These are phyloP conservation scores for Eutrema heterophyllum DNA, from an alignment of 345 rosid species.

Conservation along the genomic window DNA sequence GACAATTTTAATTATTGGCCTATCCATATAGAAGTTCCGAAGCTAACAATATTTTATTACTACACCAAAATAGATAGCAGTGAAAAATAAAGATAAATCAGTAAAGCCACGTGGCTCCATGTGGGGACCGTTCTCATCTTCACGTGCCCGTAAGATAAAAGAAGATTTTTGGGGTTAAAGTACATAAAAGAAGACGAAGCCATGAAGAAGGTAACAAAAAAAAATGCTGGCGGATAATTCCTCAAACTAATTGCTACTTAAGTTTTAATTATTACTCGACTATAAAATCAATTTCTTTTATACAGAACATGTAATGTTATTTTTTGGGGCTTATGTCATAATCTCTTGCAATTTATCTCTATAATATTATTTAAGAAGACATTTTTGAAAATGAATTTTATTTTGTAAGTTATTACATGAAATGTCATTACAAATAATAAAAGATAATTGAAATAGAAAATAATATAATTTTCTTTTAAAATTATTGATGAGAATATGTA, in stretches of 20 bases:
- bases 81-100: neutral
- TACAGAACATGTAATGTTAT: neutral
- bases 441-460: too few species aligned
- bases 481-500: too few species aligned
- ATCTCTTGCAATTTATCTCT: neutral
- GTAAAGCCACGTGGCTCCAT: constrained; percentile 29
- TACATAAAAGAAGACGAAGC: constrained; percentile 2
- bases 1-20: constrained; percentile 24
- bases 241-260: neutral
- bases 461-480: too few species aligned
- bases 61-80: neutral
- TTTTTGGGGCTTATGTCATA: neutral
- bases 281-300: neutral
- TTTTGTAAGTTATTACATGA: too few species aligned
- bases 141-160: constrained; percentile 19
- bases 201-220: neutral
- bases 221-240: neutral
- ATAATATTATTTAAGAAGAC: too few species aligned
- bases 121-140: constrained; percentile 21
- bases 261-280: neutral
- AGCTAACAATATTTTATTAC: constrained; percentile 1
- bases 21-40: constrained; percentile 12
- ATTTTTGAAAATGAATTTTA: too few species aligned
- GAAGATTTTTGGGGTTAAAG: neutral
- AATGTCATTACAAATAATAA: too few species aligned